Evolutionary conservation across 2,329 filamentous ascomycete species (phyloP).

Genomic region (Colletotrichum plurivorum): DNA sequence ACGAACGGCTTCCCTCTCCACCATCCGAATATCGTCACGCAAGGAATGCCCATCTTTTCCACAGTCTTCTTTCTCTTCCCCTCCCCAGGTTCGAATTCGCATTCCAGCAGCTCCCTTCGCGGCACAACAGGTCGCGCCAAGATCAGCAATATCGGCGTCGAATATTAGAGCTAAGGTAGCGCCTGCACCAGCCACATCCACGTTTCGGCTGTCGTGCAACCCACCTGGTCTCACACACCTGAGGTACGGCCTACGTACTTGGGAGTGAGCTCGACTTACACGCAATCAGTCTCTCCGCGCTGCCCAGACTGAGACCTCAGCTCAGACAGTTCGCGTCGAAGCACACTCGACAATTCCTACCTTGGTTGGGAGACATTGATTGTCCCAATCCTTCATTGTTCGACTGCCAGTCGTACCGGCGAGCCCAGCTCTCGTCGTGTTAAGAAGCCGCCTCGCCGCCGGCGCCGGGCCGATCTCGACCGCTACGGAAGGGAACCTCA

Average conservation of each 20-base stretch:
- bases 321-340: constrained; percentile 16
- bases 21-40: background rate
- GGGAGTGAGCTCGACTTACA: constrained; percentile 23
- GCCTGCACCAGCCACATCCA: constrained; percentile 36
- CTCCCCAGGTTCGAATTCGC: background rate
- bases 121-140: constrained; percentile 8
- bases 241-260: background rate
- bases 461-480: background rate
- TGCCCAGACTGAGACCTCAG: constrained; percentile 30
- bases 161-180: constrained; percentile 20
- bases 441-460: background rate
- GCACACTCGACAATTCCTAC: constrained; percentile 16
- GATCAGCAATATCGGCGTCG: constrained; percentile 13
- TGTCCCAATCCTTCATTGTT: constrained; percentile 19
- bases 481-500: constrained; percentile 21
- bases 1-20: background rate
- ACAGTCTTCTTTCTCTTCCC: background rate
- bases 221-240: constrained; percentile 13
- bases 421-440: background rate
- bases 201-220: constrained; percentile 36
- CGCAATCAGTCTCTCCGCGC: background rate
- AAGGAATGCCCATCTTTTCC: background rate
- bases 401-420: background rate
- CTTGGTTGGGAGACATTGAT: constrained; percentile 7
- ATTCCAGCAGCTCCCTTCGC: constrained; percentile 35